Conservation (phyloP, 371 early-diverging fungal genomes). For the Aphelidium insulamus region DNA sequence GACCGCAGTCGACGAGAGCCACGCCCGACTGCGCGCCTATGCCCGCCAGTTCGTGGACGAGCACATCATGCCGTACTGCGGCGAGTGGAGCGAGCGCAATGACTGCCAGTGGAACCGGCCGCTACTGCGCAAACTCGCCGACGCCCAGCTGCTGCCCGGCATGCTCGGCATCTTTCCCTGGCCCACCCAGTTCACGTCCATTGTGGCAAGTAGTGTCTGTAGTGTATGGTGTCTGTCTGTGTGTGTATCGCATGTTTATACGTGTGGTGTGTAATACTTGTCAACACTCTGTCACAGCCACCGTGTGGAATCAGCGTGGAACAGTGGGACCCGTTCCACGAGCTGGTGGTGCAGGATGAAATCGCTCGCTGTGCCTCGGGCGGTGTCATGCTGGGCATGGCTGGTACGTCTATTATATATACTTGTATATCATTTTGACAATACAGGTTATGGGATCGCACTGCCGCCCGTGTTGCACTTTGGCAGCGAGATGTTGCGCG, state of each 20-base stretch:
- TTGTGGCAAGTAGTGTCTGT: too few relatives aligned
- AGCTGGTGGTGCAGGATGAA: slow-evolving; percentile 34
- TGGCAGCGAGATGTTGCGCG: slow-evolving; percentile 29
- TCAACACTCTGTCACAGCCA: background rate
- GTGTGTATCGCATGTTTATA: too few relatives aligned
- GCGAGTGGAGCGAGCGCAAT: slow-evolving; percentile 43
- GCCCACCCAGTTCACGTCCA: too few relatives aligned
- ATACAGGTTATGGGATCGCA: slow-evolving; percentile 34
- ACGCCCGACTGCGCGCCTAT: slow-evolving; percentile 20
- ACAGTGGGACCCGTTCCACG: slow-evolving; percentile 35
- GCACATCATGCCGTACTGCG: slow-evolving; percentile 31
- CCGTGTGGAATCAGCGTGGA: slow-evolving; percentile 7
- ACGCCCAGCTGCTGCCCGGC: slow-evolving; percentile 26
- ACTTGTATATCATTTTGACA: background rate
- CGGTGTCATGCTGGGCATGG: slow-evolving; percentile 29
- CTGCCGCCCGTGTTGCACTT: slow-evolving; percentile 40
- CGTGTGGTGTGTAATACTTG: too few relatives aligned
- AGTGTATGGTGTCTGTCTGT: too few relatives aligned
- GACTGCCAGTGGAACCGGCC: slow-evolving; percentile 21
- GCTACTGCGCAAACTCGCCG: slow-evolving; percentile 28
- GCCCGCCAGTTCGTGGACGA: slow-evolving; percentile 30
- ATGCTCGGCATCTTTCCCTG: slow-evolving; percentile 12
- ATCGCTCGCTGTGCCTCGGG: slow-evolving; percentile 40
- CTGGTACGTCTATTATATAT: slow-evolving; percentile 9
- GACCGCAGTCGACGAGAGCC: too few relatives aligned